Base-by-base conservation (phyloP, 306 rosid species). In the Begonia masoniana region DNA sequence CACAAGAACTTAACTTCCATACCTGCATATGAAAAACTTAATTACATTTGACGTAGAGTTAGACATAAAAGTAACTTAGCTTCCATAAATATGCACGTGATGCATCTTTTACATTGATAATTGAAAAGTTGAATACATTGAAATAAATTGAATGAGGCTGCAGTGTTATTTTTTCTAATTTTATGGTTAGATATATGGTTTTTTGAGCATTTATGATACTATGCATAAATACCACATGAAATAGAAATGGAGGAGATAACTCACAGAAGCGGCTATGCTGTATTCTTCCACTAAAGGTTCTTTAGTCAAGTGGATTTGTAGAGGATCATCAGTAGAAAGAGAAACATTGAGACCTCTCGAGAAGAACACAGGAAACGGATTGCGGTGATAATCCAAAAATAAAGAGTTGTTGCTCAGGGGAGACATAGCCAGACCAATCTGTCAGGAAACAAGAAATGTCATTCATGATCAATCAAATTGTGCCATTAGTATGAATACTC, bases 221-320 rank as follows among this genome's bases (percentile, higher is more conserved):
- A 5, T 31, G 8, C 39, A 7, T 46, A 46, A 2, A 43, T 10
- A 13, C 47, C 13, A 43, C 3, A 43, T 10, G 60, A 62, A 71
- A 61, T 48, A 68, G 39, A 54, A 55, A 54, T 11, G 15, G 15
- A 55, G 26, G 43, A 47, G 55, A 68, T 54, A 65, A 48, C 97
- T 91, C 68, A 91, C 97, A 19, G 97, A 91, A 67, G 97, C 97
- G 62, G 97, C 97, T 60, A 91, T 91, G 64, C 97, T 91, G 41
- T 91, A 91, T 67, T 91, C 97, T 75, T 91, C 97, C 52, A 91
- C 97, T 84, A 91, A 65, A 47, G 97, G 97, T 63, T 91, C 97
- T 74, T 85, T 91, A 11, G 97, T 91, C 23, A 91, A 75, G 76
- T 91, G 97, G 66, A 91, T 91, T 81, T 91, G 97, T 50, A 91